Evolutionary conservation across 306 rosid genomes (phyloP).

Genomic region (Clitoria ternatea): DNA sequence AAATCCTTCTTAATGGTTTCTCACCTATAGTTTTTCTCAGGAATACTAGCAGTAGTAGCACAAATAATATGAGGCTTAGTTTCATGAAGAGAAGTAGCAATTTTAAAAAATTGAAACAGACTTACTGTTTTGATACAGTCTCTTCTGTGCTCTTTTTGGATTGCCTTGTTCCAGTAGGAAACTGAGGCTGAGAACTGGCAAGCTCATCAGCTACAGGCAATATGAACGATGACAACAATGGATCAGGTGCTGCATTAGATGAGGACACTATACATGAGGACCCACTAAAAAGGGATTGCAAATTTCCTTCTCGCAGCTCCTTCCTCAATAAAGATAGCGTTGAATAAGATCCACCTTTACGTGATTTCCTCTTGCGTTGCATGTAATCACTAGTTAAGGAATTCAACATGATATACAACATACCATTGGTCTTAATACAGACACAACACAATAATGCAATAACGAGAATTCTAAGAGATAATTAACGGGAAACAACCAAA

Average conservation of each 20-base stretch:
- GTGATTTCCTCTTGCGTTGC: constrained; percentile 92
- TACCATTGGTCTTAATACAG: background rate
- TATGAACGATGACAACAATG: constrained; percentile 79
- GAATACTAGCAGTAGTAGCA: too few species aligned
- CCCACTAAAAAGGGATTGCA: constrained; percentile 80
- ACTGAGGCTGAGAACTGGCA: constrained; percentile 51
- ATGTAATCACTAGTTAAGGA: constrained; percentile 72
- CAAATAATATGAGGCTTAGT: too few species aligned
- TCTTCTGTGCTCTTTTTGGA: constrained; percentile 55
- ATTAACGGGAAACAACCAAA: constrained; percentile 8
- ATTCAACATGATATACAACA: constrained; percentile 30
- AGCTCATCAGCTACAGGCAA: constrained; percentile 75
- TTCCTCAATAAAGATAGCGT: constrained; percentile 77
- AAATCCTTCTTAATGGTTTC: too few species aligned
- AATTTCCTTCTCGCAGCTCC: constrained; percentile 84
- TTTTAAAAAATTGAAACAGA: constrained; percentile 13
- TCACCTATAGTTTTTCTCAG: too few species aligned
- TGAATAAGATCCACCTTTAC: constrained; percentile 86
- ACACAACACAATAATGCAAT: background rate
- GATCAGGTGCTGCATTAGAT: constrained; percentile 79
- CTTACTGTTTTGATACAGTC: constrained; percentile 53
- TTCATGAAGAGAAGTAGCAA: too few species aligned
- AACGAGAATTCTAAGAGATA: background rate
- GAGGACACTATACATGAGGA: constrained; percentile 70
- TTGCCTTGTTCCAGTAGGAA: constrained; percentile 51